Percentiles rank a stretch among this genome's conserved stretches.
Evolutionary conservation across 805 yeast genomes (phyloP).

Genomic region (Schizosaccharomyces osmophilus): DNA sequence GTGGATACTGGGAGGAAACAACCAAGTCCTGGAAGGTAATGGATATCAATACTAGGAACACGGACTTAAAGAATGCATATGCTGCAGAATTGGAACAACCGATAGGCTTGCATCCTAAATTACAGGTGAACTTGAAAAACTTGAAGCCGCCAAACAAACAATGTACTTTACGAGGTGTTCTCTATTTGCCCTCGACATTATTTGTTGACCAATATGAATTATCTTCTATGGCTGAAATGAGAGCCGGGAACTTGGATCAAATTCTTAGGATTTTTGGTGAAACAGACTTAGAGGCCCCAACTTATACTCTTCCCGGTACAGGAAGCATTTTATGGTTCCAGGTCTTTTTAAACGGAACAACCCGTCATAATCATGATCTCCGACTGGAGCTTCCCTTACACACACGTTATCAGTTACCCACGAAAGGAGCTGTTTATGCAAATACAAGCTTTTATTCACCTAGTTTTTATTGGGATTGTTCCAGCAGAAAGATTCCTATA

Average conservation of each 20-base stretch:
- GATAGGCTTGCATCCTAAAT: constrained; percentile 10
- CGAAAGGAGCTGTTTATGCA: not conserved
- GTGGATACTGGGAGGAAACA: too few species aligned
- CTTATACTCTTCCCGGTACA: not conserved
- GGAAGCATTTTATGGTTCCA: not conserved
- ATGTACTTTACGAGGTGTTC: not conserved
- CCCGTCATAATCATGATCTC: too few species aligned
- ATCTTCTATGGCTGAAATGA: constrained; percentile 13
- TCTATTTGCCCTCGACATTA: constrained; percentile 7
- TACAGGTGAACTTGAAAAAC: constrained; percentile 11
- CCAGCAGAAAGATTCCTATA: not conserved
- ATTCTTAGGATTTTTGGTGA: constrained; percentile 23
- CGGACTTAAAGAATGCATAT: constrained; percentile 6
- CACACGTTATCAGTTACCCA: not conserved
- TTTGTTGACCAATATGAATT: constrained; percentile 35
- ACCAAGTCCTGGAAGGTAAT: too few species aligned
- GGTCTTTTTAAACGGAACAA: not conserved
- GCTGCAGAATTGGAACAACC: constrained; percentile 12
- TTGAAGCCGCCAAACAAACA: not conserved
- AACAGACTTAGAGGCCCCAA: constrained; percentile 31
- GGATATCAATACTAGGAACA: too few species aligned
- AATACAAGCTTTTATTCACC: not conserved
- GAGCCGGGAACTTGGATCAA: constrained; percentile 7
- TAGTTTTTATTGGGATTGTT: not conserved
- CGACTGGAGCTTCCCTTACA: not conserved